Evolutionary conservation across 106 monocot species (phyloP).

Genomic region (Amphibolis antarctica): DNA sequence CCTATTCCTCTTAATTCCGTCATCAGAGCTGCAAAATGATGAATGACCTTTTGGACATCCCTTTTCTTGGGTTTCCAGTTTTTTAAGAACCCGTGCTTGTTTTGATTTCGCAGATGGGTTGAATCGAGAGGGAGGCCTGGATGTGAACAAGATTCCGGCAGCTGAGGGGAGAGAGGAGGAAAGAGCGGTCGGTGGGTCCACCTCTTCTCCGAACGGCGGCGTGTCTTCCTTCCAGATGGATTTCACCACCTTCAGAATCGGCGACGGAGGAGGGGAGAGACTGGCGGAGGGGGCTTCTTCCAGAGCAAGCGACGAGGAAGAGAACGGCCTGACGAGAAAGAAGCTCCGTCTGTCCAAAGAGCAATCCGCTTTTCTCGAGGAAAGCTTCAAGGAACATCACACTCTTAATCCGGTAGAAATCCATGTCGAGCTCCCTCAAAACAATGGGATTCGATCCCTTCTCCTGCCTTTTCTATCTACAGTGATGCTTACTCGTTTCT

Average conservation of each 20-base stretch:
- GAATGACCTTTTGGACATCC: not conserved
- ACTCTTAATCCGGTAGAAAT: constrained; percentile 66
- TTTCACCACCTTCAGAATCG: constrained; percentile 6
- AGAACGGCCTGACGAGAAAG: constrained; percentile 45
- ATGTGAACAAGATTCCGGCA: constrained; percentile 47
- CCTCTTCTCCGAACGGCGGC: constrained; percentile 45
- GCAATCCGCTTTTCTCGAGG: constrained; percentile 66
- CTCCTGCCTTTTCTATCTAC: too few relatives aligned
- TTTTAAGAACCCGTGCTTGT: not conserved
- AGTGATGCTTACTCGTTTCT: not conserved
- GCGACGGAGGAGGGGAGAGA: not conserved
- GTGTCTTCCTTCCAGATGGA: constrained; percentile 45
- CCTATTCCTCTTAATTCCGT: not conserved
- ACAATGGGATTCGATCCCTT: too few relatives aligned
- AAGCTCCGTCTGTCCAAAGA: constrained; percentile 84
- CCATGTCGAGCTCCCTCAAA: not conserved
- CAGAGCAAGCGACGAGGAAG: constrained; percentile 67
- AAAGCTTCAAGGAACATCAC: constrained; percentile 74
- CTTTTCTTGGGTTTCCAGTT: not conserved
- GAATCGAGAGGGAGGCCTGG: constrained; percentile 22
- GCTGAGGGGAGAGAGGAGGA: constrained; percentile 13
- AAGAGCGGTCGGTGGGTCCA: not conserved
- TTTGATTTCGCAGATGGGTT: constrained; percentile 20
- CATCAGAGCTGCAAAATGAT: not conserved
- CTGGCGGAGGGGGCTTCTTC: constrained; percentile 33